Evolutionary conservation across 495 filamentous ascomycete species (phyloP).

Genomic region (Aspergillus incahuasiensis): DNA sequence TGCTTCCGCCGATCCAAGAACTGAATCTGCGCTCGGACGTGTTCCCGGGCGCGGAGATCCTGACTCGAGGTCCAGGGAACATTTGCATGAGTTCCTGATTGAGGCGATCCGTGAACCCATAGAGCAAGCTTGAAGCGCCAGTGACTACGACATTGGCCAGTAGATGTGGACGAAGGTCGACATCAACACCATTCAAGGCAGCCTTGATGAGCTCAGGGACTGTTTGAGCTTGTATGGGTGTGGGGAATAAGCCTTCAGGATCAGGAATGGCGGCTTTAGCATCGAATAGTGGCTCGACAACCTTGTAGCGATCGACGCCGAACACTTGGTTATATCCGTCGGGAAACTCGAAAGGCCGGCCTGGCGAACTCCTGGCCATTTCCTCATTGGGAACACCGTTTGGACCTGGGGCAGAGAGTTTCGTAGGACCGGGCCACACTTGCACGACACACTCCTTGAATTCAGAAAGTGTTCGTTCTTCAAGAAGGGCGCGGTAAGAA

Average conservation of each 20-base stretch:
- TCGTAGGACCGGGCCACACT: constrained; percentile 80
- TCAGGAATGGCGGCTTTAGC: constrained; percentile 53
- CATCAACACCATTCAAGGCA: constrained; percentile 73
- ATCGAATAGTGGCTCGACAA: constrained; percentile 86
- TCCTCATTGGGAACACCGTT: constrained; percentile 64
- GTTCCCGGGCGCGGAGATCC: constrained; percentile 79
- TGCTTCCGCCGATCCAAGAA: constrained; percentile 94
- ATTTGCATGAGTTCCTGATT: constrained; percentile 72
- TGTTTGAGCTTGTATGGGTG: constrained; percentile 62
- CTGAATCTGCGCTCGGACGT: constrained; percentile 83
- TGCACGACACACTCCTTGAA: constrained; percentile 98
- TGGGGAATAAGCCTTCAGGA: constrained; percentile 40
- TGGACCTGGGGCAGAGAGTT: constrained; percentile 54
- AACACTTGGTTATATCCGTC: constrained; percentile 95
- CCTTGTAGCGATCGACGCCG: constrained; percentile 75
- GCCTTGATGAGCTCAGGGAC: constrained; percentile 75
- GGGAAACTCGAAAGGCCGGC: constrained; percentile 91
- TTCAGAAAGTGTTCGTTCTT: constrained; percentile 88
- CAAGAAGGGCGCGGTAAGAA: constrained; percentile 75
- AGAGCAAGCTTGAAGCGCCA: constrained; percentile 75
- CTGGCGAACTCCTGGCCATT: constrained; percentile 55
- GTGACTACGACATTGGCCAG: constrained; percentile 90
- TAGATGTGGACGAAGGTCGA: constrained; percentile 78
- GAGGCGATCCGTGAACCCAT: constrained; percentile 85
- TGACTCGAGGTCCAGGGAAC: constrained; percentile 77